Conservation (phyloP, 768 basidiomycete genomes). For the Candolleomyces eurysporus region DNA sequence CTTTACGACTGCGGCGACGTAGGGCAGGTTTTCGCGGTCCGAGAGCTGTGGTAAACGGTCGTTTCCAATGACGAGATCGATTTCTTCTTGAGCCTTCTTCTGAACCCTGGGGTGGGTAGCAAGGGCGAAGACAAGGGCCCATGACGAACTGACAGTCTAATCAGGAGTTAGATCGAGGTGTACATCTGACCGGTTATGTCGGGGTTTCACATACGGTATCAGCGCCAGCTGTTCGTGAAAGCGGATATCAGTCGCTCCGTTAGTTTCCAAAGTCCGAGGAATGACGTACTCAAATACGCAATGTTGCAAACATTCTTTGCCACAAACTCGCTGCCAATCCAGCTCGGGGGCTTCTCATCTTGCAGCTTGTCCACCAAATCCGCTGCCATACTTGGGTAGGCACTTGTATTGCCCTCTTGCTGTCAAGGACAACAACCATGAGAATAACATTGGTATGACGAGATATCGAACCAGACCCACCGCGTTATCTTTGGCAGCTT, state of each 20-base stretch:
- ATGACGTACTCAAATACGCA: background rate
- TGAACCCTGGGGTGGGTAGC: conserved; percentile 16
- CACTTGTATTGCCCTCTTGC: background rate
- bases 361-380: conserved; percentile 2
- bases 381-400: background rate
- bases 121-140: conserved; percentile 15
- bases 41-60: conserved; percentile 19
- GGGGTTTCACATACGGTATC: background rate
- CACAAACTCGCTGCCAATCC: background rate
- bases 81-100: conserved; percentile 18
- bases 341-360: background rate
- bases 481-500: conserved; percentile 3
- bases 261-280: background rate
- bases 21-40: conserved; percentile 17
- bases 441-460: background rate
- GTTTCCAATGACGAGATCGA: conserved; percentile 19
- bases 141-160: background rate
- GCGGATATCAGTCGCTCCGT: too few species aligned
- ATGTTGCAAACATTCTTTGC: background rate
- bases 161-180: too few species aligned
- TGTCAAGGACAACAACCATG: background rate
- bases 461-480: background rate
- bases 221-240: conserved; percentile 1
- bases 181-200: too few species aligned
- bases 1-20: conserved; percentile 21